phyloP scores from a whole-genome alignment of 176 grass and related monocot genomes.

The Elaeis guineensis region DNA sequence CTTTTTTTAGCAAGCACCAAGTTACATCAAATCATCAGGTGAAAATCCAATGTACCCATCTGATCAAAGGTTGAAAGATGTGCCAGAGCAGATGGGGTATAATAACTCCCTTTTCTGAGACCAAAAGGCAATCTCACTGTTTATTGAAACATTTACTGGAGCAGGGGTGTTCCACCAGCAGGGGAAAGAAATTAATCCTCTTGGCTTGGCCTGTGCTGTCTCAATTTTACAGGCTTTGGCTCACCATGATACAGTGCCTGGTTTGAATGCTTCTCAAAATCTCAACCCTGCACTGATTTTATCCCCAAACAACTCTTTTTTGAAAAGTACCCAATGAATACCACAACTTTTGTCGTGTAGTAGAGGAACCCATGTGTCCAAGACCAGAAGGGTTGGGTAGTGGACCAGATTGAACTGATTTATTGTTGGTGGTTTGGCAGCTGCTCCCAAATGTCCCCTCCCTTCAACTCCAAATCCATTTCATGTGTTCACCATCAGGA shows the following conservation, averaged over 20 bases:
- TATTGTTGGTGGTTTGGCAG: not conserved
- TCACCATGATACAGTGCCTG: not conserved
- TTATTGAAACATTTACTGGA: too few species aligned
- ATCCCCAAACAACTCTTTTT: not conserved
- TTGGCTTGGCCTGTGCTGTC: slow-evolving; percentile 16
- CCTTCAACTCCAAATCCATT: not conserved
- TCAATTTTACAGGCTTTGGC: too few species aligned
- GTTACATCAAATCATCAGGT: slow-evolving; percentile 40
- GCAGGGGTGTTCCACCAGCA: too few species aligned
- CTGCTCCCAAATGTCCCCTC: not conserved
- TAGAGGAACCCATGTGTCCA: not conserved
- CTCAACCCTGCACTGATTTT: not conserved
- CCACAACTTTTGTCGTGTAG: slow-evolving; percentile 2
- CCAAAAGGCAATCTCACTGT: too few species aligned
- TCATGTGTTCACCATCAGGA: too few species aligned
- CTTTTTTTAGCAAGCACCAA: not conserved
- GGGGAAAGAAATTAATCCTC: too few species aligned
- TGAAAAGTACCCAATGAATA: not conserved
- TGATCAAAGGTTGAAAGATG: too few species aligned
- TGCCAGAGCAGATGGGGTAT: too few species aligned
- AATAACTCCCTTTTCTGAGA: too few species aligned
- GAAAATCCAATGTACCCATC: slow-evolving; percentile 11
- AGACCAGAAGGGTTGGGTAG: too few species aligned
- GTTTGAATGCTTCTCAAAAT: not conserved
- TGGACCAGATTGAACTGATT: too few species aligned